These are phyloP conservation scores for Beauveria scarabaeidicola DNA, from an alignment of 2,329 filamentous ascomycete species.

Conservation along the genomic window DNA sequence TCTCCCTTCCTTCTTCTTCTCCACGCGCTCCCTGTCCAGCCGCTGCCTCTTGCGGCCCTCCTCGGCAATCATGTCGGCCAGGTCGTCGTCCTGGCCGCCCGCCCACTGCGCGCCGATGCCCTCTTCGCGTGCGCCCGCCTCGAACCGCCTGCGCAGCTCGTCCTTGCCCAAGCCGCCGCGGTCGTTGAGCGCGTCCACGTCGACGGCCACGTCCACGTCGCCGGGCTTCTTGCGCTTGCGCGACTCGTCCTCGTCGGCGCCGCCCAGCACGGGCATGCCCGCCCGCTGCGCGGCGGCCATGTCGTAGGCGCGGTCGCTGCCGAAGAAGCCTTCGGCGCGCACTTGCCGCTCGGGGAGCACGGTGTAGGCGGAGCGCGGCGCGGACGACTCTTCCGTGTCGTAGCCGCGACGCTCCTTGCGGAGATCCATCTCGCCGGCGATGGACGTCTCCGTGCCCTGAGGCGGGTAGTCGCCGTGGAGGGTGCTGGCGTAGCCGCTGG, in stretches of 20 bases:
- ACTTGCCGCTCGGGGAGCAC: conserved; percentile 84
- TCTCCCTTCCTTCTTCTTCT: conserved; percentile 47
- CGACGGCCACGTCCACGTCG: conserved; percentile 87
- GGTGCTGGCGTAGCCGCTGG: conserved; percentile 69
- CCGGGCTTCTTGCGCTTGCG: conserved; percentile 92
- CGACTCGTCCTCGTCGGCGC: conserved; percentile 54
- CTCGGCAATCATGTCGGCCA: conserved; percentile 92
- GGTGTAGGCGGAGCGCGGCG: conserved; percentile 74
- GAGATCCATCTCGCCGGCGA: conserved; percentile 82
- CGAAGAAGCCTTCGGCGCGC: conserved; percentile 86
- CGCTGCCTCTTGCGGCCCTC: conserved; percentile 87
- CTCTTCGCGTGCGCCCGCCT: conserved; percentile 59
- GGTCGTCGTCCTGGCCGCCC: conserved; percentile 61
- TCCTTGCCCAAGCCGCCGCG: conserved; percentile 78
- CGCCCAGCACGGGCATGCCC: conserved; percentile 65
- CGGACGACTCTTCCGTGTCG: conserved; percentile 73
- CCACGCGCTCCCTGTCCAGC: conserved; percentile 70
- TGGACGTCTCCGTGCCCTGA: conserved; percentile 60
- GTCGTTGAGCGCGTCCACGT: conserved; percentile 68
- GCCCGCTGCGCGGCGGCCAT: conserved; percentile 48
- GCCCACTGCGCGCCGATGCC: conserved; percentile 61
- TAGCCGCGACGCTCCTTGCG: conserved; percentile 74
- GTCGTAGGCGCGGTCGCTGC: conserved; percentile 89
- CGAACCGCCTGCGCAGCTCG: conserved; percentile 71
- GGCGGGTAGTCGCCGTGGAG: conserved; percentile 72